phyloP scores from a whole-genome alignment of 208 protist species.

The Trypanosoma lewisi region DNA sequence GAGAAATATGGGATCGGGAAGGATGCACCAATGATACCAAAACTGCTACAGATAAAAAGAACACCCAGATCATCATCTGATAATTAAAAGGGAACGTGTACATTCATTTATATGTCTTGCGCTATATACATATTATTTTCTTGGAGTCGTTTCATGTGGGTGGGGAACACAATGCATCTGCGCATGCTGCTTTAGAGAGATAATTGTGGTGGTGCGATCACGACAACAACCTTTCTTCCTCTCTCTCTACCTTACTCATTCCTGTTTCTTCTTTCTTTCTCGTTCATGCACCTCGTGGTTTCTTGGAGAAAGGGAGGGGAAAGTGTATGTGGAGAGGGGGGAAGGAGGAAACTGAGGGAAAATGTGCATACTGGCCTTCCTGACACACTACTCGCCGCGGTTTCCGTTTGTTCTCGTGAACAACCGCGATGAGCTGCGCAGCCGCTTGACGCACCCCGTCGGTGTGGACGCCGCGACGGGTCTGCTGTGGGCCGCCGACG shows the following conservation, averaged over 20 bases:
- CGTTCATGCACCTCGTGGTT: neutral
- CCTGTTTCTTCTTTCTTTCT: neutral
- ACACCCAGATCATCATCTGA: neutral
- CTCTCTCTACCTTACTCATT: too few species aligned
- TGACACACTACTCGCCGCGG: constrained; percentile 45
- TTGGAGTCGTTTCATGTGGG: too few species aligned
- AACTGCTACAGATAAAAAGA: constrained; percentile 46
- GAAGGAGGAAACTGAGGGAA: neutral
- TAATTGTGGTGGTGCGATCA: too few species aligned
- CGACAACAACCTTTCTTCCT: too few species aligned
- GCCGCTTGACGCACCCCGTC: constrained; percentile 36
- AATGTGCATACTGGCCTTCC: constrained; percentile 67
- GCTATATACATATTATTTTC: too few species aligned
- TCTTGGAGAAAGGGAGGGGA: neutral
- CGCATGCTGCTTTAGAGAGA: too few species aligned
- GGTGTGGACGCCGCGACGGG: constrained; percentile 29
- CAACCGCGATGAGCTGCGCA: constrained; percentile 61
- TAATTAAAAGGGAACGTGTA: too few species aligned
- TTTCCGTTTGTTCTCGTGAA: constrained; percentile 58
- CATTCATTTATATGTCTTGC: too few species aligned
- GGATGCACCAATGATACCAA: constrained; percentile 46
- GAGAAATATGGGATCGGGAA: constrained; percentile 34
- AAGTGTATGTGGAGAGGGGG: neutral
- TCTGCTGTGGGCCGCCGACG: constrained; percentile 48
- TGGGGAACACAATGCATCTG: too few species aligned